These are phyloP conservation scores for Mycena venus DNA, from an alignment of 768 basidiomycete genomes.

Conservation along the genomic window DNA sequence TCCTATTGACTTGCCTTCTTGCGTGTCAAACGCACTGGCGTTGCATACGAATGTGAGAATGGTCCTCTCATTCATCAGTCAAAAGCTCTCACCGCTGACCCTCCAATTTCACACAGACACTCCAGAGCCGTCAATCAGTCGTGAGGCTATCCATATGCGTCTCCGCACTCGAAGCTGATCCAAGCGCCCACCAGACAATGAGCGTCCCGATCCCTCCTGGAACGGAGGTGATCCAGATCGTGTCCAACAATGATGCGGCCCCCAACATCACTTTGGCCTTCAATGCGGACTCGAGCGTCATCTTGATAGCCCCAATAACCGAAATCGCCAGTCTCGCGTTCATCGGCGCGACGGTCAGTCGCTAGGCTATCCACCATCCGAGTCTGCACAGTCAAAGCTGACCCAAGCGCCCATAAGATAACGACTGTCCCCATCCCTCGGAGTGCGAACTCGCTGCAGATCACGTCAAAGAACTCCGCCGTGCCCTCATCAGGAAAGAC, in stretches of 20 bases:
- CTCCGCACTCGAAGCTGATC: background rate
- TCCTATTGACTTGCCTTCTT: background rate
- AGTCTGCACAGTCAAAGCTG: background rate
- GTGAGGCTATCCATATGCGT: background rate
- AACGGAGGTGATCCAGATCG: background rate
- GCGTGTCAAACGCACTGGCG: background rate
- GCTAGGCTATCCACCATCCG: background rate
- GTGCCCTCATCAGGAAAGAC: too few species aligned
- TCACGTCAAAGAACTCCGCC: background rate
- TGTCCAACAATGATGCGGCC: background rate
- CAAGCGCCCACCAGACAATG: background rate
- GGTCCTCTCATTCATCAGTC: background rate
- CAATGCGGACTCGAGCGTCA: background rate
- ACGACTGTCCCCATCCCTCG: background rate
- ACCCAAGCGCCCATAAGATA: background rate
- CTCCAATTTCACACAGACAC: background rate
- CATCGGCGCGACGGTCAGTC: background rate
- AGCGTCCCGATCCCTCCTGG: background rate
- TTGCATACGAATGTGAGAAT: background rate
- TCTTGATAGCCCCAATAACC: background rate
- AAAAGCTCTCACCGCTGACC: background rate
- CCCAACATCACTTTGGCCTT: background rate
- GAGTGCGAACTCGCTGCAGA: background rate
- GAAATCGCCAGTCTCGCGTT: background rate
- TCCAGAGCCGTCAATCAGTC: background rate